Evolutionary conservation across 345 rosid species (phyloP).

Genomic region (Nasturtium officinale): DNA sequence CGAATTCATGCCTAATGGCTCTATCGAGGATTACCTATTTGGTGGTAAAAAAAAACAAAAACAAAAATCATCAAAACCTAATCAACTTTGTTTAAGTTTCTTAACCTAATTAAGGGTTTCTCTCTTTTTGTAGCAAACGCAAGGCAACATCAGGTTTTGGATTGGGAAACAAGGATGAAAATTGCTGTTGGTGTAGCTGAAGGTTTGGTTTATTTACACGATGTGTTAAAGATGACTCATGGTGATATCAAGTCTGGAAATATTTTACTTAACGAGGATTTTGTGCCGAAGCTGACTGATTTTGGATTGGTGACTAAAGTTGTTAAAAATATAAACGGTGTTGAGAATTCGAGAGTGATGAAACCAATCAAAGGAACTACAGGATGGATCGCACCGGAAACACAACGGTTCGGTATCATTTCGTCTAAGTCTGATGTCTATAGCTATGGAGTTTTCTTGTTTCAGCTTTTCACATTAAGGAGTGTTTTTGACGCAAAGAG

Average conservation of each 20-base stretch:
- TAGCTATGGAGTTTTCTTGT: slow-evolving; percentile 75
- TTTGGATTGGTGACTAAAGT: slow-evolving; percentile 68
- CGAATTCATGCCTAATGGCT: slow-evolving; percentile 74
- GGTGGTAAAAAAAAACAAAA: slow-evolving; percentile 42
- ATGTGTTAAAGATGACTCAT: slow-evolving; percentile 55
- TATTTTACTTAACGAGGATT: slow-evolving; percentile 61
- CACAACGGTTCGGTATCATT: slow-evolving; percentile 48
- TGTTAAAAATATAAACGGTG: slow-evolving; percentile 45
- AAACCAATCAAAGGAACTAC: slow-evolving; percentile 68
- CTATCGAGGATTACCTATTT: slow-evolving; percentile 62
- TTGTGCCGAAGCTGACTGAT: slow-evolving; percentile 44
- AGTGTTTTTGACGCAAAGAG: slow-evolving; percentile 49
- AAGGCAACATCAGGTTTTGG: slow-evolving; percentile 29
- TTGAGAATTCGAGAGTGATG: slow-evolving; percentile 55
- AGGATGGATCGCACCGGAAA: slow-evolving; percentile 57
- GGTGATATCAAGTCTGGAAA: slow-evolving; percentile 72
- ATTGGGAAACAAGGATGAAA: slow-evolving; percentile 69
- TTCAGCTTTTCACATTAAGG: slow-evolving; percentile 72
- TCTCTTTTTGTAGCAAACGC: not conserved
- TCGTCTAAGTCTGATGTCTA: slow-evolving; percentile 73
- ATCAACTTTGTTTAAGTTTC: not conserved
- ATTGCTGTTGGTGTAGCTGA: slow-evolving; percentile 74
- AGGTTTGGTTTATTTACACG: slow-evolving; percentile 70
- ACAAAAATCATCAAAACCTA: no score
- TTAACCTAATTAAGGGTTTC: not conserved